Percentiles rank a stretch among this genome's conserved stretches.
These are phyloP conservation scores for Globisporangium mamillatum DNA, from an alignment of 352 stramenopile genomes.

Conservation along the genomic window DNA sequence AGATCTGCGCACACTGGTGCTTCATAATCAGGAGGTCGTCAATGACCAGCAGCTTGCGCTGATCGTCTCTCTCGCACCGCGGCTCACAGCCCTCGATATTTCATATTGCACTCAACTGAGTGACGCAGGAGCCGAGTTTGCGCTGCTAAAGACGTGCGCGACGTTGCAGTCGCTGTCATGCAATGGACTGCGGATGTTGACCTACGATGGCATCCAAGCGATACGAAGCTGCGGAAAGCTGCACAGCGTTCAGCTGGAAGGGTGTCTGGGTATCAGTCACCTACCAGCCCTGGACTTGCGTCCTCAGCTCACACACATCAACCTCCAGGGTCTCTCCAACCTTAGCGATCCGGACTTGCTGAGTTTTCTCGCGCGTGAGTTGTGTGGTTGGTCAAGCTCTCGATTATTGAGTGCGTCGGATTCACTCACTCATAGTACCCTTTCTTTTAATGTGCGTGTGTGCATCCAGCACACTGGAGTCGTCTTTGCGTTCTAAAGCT, in stretches of 20 bases:
- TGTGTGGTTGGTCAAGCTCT: not conserved
- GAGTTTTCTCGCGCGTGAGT: slow-evolving; percentile 13
- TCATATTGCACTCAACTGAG: slow-evolving; percentile 14
- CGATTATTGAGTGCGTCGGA: not conserved
- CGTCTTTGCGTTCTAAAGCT: slow-evolving; percentile 10
- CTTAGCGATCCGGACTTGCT: slow-evolving; percentile 10
- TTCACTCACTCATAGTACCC: not conserved
- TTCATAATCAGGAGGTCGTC: slow-evolving; percentile 12
- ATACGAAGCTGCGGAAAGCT: slow-evolving; percentile 14
- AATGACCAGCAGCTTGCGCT: slow-evolving; percentile 5
- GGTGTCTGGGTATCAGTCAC: slow-evolving; percentile 13
- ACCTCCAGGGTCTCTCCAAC: slow-evolving; percentile 17
- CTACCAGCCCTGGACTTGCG: slow-evolving; percentile 9
- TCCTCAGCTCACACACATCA: slow-evolving; percentile 9
- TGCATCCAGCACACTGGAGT: slow-evolving; percentile 12
- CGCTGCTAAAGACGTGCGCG: not conserved
- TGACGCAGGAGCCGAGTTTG: not conserved
- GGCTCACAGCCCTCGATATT: slow-evolving; percentile 6
- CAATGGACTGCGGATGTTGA: slow-evolving; percentile 18
- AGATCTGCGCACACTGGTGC: slow-evolving; percentile 2
- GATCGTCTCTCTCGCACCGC: slow-evolving; percentile 2
- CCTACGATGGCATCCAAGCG: not conserved
- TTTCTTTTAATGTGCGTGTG: not conserved
- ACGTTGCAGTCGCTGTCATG: slow-evolving; percentile 13
- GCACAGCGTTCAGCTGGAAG: slow-evolving; percentile 17